A percentile compares a stretch with the other conserved stretches of the same genome.
Evolutionary conservation across 306 rosid genomes (phyloP).

Genomic region (Nissolia schottii): DNA sequence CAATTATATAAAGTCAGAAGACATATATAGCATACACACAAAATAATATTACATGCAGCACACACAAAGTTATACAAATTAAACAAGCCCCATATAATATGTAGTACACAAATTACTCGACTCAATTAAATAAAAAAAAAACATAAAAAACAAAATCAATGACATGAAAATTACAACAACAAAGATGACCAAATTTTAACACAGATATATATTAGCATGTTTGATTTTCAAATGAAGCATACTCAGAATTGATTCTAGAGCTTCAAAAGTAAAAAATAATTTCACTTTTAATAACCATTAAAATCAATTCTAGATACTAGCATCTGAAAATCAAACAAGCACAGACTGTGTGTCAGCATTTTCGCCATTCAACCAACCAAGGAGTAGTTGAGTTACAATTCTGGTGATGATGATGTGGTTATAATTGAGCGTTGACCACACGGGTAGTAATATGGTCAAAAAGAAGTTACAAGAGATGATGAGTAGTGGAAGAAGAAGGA

Average conservation of each 20-base stretch:
- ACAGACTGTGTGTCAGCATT: too few relatives aligned
- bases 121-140: neutral
- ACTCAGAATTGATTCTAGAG: too few relatives aligned
- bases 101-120: slow-evolving; percentile 35
- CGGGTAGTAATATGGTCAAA: neutral
- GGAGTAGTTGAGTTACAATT: neutral
- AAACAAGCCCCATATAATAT: slow-evolving; percentile 36
- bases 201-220: too few relatives aligned
- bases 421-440: too few relatives aligned
- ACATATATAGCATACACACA: slow-evolving; percentile 34
- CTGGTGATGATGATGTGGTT: neutral
- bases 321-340: too few relatives aligned
- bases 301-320: too few relatives aligned
- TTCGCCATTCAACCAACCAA: neutral
- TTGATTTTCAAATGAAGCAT: too few relatives aligned
- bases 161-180: slow-evolving; percentile 15
- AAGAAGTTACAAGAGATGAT: slow-evolving; percentile 56
- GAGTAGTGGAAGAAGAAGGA: slow-evolving; percentile 55
- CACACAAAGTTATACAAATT: slow-evolving; percentile 31
- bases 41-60: neutral
- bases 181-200: slow-evolving; percentile 28
- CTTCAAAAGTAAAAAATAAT: too few relatives aligned
- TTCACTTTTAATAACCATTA: too few relatives aligned
- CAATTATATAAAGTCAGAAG: slow-evolving; percentile 22
- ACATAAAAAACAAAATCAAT: slow-evolving; percentile 11